Conservation (phyloP, 2,329 filamentous ascomycete species). For the Fusarium nygamai region DNA sequence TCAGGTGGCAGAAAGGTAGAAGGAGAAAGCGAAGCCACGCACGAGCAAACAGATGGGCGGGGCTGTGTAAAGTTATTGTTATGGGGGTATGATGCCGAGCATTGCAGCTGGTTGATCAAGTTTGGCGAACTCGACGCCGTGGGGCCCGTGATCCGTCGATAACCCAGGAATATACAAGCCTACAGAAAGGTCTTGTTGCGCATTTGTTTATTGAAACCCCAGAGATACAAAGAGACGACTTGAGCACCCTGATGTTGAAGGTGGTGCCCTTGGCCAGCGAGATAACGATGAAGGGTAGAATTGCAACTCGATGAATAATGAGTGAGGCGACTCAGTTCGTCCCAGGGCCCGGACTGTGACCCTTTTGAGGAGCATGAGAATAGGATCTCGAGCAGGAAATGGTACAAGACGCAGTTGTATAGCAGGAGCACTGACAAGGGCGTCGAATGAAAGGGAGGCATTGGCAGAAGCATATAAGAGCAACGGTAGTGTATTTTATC, state of each 20-base stretch:
- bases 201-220: background rate
- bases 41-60: background rate
- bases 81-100: background rate
- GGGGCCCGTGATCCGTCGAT: background rate
- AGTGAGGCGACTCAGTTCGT: background rate
- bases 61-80: background rate
- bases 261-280: background rate
- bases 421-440: background rate
- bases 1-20: background rate
- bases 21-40: background rate
- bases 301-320: background rate
- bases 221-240: background rate
- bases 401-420: background rate
- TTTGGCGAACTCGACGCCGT: background rate
- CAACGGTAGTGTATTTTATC: fast-evolving
- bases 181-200: background rate
- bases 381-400: background rate
- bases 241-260: background rate
- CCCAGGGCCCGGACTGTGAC: fast-evolving
- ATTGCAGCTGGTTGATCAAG: background rate
- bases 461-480: background rate
- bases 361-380: background rate
- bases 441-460: fast-evolving
- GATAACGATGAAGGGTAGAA: fast-evolving
- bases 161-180: background rate